Percentiles rank a stretch among this genome's conserved stretches.
Conservation (phyloP, 768 basidiomycete species). For the Rhizopogon sp. region DNA sequence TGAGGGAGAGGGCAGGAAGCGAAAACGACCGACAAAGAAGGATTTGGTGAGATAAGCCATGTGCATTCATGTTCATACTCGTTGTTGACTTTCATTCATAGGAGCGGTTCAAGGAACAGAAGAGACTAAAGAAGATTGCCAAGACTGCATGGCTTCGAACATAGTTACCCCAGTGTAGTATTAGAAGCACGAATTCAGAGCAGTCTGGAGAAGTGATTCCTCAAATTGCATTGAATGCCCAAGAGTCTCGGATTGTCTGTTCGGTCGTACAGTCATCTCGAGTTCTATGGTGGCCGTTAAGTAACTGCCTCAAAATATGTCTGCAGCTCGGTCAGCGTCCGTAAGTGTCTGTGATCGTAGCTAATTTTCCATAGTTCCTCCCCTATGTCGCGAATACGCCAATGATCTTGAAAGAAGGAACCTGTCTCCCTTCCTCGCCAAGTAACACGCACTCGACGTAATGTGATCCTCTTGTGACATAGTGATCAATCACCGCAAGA, state of each 20-base stretch:
- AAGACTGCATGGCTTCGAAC: slow-evolving; percentile 87
- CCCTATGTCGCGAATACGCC: slow-evolving; percentile 78
- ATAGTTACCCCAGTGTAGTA: slow-evolving; percentile 19
- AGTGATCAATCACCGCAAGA: slow-evolving; percentile 80
- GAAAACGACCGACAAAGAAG: slow-evolving; percentile 76
- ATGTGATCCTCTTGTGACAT: slow-evolving; percentile 84
- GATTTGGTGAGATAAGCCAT: slow-evolving; percentile 57
- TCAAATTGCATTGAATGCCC: background rate
- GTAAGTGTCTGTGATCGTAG: background rate
- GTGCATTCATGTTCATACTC: background rate
- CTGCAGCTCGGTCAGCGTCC: background rate
- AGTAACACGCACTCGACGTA: slow-evolving; percentile 86
- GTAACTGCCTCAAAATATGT: background rate
- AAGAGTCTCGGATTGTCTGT: background rate
- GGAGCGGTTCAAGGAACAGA: slow-evolving; percentile 85
- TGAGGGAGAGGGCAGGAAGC: slow-evolving; percentile 60
- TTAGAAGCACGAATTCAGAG: background rate
- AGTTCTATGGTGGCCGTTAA: background rate
- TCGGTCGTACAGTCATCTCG: background rate
- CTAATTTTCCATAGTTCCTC: background rate
- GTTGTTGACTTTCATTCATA: slow-evolving; percentile 24
- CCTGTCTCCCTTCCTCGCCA: slow-evolving; percentile 81
- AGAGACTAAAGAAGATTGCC: slow-evolving; percentile 75
- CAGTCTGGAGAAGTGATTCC: background rate
- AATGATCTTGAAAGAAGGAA: slow-evolving; percentile 84